Evolutionary conservation across 805 yeast species (phyloP).

Genomic region (Cyberlindnera lachancei): DNA sequence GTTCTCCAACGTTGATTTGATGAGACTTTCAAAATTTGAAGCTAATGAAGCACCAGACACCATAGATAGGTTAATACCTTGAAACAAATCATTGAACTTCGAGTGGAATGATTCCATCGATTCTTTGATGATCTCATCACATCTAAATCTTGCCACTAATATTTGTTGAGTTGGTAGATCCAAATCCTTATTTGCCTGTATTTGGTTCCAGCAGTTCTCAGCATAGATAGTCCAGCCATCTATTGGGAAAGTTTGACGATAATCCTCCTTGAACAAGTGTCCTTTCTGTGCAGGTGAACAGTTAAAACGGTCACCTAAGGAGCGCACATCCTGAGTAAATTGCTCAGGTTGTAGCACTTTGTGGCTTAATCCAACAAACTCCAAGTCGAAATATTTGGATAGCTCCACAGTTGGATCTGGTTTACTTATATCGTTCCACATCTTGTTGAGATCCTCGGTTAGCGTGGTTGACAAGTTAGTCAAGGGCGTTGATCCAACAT

Average conservation of each 20-base stretch:
- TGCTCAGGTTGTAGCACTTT: constrained; percentile 72
- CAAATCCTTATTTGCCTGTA: constrained; percentile 85
- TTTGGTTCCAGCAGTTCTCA: constrained; percentile 88
- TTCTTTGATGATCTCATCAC: constrained; percentile 73
- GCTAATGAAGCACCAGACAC: constrained; percentile 31
- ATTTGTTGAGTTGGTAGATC: constrained; percentile 97
- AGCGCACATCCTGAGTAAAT: constrained; percentile 52
- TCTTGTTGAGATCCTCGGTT: constrained; percentile 58
- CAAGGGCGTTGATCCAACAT: constrained; percentile 80
- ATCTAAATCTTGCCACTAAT: constrained; percentile 87
- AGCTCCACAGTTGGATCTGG: constrained; percentile 52
- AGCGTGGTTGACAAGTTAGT: constrained; percentile 63
- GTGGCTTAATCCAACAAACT: constrained; percentile 77
- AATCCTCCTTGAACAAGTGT: constrained; percentile 52
- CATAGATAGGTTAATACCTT: constrained; percentile 7
- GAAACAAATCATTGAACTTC: constrained; percentile 6
- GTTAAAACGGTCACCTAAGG: constrained; percentile 62
- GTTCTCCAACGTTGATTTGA: constrained; percentile 36
- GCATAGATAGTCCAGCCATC: constrained; percentile 97
- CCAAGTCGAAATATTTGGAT: constrained; percentile 75
- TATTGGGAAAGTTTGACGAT: constrained; percentile 81
- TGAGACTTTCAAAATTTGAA: constrained; percentile 33
- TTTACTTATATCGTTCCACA: constrained; percentile 74
- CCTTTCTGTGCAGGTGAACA: constrained; percentile 22
- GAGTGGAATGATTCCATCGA: constrained; percentile 19